phyloP scores from a whole-genome alignment of 768 basidiomycete genomes.

The Leucocoprinus leucothites region DNA sequence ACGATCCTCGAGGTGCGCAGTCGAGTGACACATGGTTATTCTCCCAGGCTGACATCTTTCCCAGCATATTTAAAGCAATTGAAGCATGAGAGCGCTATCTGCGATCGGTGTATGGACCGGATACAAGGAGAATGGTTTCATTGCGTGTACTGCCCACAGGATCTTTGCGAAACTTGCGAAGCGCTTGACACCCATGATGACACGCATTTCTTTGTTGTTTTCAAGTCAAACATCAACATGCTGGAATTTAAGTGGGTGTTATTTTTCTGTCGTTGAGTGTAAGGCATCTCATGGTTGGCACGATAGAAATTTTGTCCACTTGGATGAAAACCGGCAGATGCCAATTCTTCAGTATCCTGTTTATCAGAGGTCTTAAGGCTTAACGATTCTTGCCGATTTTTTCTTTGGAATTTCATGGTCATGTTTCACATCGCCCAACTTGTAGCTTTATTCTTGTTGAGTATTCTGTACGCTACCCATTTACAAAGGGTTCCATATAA shows the following conservation, averaged over 20 bases:
- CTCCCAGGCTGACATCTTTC: neutral
- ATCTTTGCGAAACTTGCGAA: constrained; percentile 86
- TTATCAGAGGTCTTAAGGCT: constrained; percentile 33
- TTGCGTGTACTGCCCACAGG: constrained; percentile 84
- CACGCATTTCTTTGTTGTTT: constrained; percentile 81
- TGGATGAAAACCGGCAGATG: constrained; percentile 45
- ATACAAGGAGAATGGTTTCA: constrained; percentile 90
- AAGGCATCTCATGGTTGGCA: constrained; percentile 5
- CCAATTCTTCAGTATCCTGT: constrained; percentile 65
- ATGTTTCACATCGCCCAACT: neutral
- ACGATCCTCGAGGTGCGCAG: constrained; percentile 55
- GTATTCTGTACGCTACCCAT: neutral
- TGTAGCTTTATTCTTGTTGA: neutral
- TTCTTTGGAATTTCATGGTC: neutral
- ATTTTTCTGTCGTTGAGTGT: neutral
- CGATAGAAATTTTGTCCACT: constrained; percentile 48
- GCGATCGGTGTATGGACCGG: constrained; percentile 80
- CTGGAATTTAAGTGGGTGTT: constrained; percentile 57
- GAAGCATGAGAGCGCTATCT: constrained; percentile 65
- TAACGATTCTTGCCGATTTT: constrained; percentile 13
- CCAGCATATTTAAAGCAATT: constrained; percentile 63
- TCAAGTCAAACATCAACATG: constrained; percentile 87
- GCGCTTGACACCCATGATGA: constrained; percentile 77
- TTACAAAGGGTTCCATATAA: neutral
- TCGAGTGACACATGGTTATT: neutral